Percentiles rank a stretch among this genome's conserved stretches.
Conservation (phyloP, 179 eudicot species). For the Dionaea muscipula region DNA sequence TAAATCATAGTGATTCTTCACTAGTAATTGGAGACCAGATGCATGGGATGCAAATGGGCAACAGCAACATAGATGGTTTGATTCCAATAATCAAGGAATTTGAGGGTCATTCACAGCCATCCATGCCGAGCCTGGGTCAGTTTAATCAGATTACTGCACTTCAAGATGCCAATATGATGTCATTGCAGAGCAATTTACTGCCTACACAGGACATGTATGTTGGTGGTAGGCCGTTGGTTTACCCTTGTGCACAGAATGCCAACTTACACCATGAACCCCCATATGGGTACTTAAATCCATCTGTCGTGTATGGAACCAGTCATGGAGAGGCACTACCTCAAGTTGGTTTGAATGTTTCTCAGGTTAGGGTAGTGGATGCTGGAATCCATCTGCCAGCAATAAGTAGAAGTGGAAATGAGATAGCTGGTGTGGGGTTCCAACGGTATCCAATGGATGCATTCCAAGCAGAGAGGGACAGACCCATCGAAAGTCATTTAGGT, state of each 20-base stretch:
- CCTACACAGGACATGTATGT: slow-evolving; percentile 15
- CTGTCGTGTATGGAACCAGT: slow-evolving; percentile 27
- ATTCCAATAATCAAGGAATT: slow-evolving; percentile 19
- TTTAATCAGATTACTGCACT: slow-evolving; percentile 21
- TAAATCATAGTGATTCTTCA: slow-evolving; percentile 19
- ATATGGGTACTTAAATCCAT: slow-evolving; percentile 21
- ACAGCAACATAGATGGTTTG: slow-evolving; percentile 17
- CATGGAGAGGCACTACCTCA: slow-evolving; percentile 28
- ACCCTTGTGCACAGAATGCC: slow-evolving; percentile 23
- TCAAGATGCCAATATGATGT: slow-evolving; percentile 11
- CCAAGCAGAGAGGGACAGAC: slow-evolving; percentile 31
- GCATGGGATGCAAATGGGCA: slow-evolving; percentile 24
- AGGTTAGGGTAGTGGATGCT: slow-evolving; percentile 23
- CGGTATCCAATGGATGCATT: slow-evolving; percentile 28
- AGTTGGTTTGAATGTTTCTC: slow-evolving; percentile 18
- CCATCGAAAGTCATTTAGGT: slow-evolving; percentile 33
- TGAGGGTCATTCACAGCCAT: slow-evolving; percentile 23
- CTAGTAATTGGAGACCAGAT: slow-evolving; percentile 15
- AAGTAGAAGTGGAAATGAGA: slow-evolving; percentile 27
- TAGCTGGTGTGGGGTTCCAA: slow-evolving; percentile 27
- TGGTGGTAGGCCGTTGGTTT: slow-evolving; percentile 21
- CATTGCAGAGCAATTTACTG: slow-evolving; percentile 1
- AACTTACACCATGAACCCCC: slow-evolving; percentile 27
- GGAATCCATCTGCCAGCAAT: slow-evolving; percentile 23
- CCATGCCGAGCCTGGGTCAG: slow-evolving; percentile 13